phyloP scores from a whole-genome alignment of 208 protist genomes.

The Acanthamoeba triangularis region DNA sequence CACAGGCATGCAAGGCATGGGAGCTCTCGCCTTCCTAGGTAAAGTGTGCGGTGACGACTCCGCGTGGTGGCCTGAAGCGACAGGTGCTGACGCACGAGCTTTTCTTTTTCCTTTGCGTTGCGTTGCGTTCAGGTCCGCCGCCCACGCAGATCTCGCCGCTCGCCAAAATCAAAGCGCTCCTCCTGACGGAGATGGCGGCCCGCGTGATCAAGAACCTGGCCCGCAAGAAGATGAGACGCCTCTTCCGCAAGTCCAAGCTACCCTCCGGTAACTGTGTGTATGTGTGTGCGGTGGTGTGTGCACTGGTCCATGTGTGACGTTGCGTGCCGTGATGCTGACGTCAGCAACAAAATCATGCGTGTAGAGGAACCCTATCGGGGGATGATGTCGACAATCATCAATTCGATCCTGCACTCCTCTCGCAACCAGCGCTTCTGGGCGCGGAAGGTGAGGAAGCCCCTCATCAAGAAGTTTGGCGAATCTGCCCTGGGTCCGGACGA shows the following conservation, averaged over 20 bases:
- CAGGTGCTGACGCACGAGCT: no score
- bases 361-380: not conserved
- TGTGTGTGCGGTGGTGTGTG: not conserved
- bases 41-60: no score
- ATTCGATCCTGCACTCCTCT: not conserved
- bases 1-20: no score
- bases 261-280: not conserved
- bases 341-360: no score
- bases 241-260: not conserved
- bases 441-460: not conserved
- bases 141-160: not conserved
- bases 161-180: not conserved
- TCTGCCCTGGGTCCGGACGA: not conserved
- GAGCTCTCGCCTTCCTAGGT: not conserved
- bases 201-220: conserved; percentile 59
- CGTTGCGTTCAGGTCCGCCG: not conserved
- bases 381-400: not conserved
- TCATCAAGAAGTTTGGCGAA: conserved; percentile 25
- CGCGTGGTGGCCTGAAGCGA: no score
- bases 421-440: not conserved
- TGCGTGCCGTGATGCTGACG: no score
- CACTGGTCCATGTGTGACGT: not conserved
- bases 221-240: conserved; percentile 11
- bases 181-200: conserved; percentile 64
- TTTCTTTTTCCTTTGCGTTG: not conserved